phyloP scores from a whole-genome alignment of 1,139 yeast species.

The Zygosaccharomyces sapae region DNA sequence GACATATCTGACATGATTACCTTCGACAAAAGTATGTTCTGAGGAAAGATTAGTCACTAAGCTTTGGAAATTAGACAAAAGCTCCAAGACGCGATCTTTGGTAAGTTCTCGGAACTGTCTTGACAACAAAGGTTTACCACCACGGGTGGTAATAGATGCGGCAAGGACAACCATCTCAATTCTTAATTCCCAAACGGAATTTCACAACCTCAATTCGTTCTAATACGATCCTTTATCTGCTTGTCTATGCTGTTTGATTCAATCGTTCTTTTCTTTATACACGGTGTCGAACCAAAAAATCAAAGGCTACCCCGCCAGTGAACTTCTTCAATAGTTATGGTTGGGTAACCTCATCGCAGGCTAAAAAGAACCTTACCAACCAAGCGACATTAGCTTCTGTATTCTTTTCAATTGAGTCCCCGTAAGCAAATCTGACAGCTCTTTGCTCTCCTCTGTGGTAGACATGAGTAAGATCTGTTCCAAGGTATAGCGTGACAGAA shows the following conservation, averaged over 20 bases:
- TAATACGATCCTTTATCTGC: neutral
- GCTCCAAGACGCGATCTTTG: constrained; percentile 79
- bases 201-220: neutral
- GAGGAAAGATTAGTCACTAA: constrained; percentile 65
- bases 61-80: constrained; percentile 82
- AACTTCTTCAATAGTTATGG: neutral
- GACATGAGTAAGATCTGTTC: constrained; percentile 7
- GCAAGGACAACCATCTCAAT: constrained; percentile 67
- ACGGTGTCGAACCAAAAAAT: constrained; percentile 7
- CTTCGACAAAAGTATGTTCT: constrained; percentile 94
- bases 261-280: constrained; percentile 6
- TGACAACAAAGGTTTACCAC: constrained; percentile 89
- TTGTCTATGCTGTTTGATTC: constrained; percentile 2
- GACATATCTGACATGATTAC: constrained; percentile 86
- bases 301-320: constrained; percentile 3
- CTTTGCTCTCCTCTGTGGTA: neutral
- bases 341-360: constrained; percentile 5
- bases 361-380: constrained; percentile 4
- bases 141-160: constrained; percentile 91
- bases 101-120: constrained; percentile 88
- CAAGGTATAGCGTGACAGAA: constrained; percentile 7
- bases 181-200: neutral
- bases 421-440: constrained; percentile 5
- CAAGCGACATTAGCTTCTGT: constrained; percentile 2
- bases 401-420: constrained; percentile 8